Evolutionary conservation across 208 protist species (phyloP).

Genomic region (Leishmania turanica): DNA sequence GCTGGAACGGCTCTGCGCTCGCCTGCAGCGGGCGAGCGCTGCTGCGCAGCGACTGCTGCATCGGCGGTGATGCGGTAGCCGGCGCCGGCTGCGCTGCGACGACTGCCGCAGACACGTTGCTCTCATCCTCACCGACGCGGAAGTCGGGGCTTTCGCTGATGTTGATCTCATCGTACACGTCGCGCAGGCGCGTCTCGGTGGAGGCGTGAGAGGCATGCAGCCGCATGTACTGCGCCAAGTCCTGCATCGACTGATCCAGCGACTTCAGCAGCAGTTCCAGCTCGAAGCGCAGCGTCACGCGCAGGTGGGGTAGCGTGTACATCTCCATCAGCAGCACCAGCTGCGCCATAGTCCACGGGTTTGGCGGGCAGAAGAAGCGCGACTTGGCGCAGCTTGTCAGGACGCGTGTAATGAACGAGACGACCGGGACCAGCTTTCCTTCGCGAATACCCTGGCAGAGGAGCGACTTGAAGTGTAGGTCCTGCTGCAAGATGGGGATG

Average conservation of each 20-base stretch:
- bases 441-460: slow-evolving; percentile 95
- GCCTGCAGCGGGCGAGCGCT: slow-evolving; percentile 63
- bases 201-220: slow-evolving; percentile 39
- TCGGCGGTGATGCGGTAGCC: slow-evolving; percentile 9
- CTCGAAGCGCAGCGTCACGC: slow-evolving; percentile 98
- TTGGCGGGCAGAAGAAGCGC: slow-evolving; percentile 96
- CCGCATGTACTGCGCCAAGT: slow-evolving; percentile 59
- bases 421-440: slow-evolving; percentile 94
- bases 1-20: slow-evolving; percentile 87
- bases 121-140: slow-evolving; percentile 58
- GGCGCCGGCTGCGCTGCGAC: slow-evolving; percentile 17
- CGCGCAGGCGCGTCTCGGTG: slow-evolving; percentile 44
- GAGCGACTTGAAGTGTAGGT: slow-evolving; percentile 96
- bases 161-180: slow-evolving; percentile 73
- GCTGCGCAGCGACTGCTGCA: slow-evolving; percentile 30
- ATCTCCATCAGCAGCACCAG: slow-evolving; percentile 95
- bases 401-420: slow-evolving; percentile 97
- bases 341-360: slow-evolving; percentile 98
- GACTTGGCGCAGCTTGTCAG: slow-evolving; percentile 86
- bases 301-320: slow-evolving; percentile 95
- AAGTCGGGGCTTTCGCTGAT: slow-evolving; percentile 80
- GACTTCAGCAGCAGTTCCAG: slow-evolving; percentile 90
- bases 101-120: slow-evolving; percentile 18
- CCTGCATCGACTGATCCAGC: slow-evolving; percentile 64
- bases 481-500: slow-evolving; percentile 95